A percentile compares a stretch with the other conserved stretches of the same genome.
Conservation (phyloP, 352 stramenopile species). For the Phytophthora lateralis region DNA sequence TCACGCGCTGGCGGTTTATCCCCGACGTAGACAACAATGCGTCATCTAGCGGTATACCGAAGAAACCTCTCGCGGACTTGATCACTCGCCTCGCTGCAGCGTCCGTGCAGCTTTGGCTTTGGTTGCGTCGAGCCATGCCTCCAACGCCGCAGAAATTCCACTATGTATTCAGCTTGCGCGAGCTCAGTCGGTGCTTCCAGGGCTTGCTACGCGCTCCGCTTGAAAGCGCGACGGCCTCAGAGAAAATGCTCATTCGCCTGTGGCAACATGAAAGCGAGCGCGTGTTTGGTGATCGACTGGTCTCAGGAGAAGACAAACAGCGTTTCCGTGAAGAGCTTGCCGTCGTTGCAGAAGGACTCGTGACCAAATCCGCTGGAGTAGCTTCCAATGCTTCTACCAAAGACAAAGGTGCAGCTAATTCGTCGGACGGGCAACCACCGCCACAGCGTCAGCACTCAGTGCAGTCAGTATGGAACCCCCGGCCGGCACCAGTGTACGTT, state of each 20-base stretch:
- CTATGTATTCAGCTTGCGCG: constrained; percentile 83
- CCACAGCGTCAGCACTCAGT: constrained; percentile 24
- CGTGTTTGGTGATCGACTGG: constrained; percentile 81
- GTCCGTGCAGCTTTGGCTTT: constrained; percentile 72
- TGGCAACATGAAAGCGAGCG: constrained; percentile 89
- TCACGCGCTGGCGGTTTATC: constrained; percentile 64
- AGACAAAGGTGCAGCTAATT: constrained; percentile 8
- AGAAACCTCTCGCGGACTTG: constrained; percentile 54
- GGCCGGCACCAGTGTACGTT: constrained; percentile 57
- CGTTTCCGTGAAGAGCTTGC: constrained; percentile 64
- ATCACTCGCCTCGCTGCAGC: constrained; percentile 48
- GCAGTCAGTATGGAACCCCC: constrained; percentile 6
- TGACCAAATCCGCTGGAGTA: constrained; percentile 21
- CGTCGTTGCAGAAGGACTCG: constrained; percentile 48
- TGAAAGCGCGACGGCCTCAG: constrained; percentile 47
- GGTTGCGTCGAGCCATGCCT: constrained; percentile 69
- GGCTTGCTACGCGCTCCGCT: constrained; percentile 69
- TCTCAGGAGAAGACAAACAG: constrained; percentile 75
- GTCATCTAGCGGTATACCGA: constrained; percentile 10
- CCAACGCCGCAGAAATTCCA: constrained; percentile 84
- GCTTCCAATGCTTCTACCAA: constrained; percentile 26
- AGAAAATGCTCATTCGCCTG: constrained; percentile 63
- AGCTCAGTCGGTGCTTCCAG: constrained; percentile 80
- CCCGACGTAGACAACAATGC: constrained; percentile 24
- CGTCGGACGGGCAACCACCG: constrained; percentile 5